These are phyloP conservation scores for Andrographis paniculata DNA, from an alignment of 305 asterid genomes.

Conservation along the genomic window DNA sequence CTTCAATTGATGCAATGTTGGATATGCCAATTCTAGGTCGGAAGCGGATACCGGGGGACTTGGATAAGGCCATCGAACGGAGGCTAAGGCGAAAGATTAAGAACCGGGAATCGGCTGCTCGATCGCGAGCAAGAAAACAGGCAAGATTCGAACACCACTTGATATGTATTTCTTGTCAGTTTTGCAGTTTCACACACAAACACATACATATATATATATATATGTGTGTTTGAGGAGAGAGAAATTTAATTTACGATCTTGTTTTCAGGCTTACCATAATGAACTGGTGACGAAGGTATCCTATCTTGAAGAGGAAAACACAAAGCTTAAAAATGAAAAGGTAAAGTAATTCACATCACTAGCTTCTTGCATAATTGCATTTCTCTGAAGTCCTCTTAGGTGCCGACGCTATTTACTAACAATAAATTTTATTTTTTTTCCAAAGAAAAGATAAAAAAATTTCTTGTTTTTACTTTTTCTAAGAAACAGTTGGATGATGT, in stretches of 20 bases:
- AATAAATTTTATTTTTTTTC: neutral
- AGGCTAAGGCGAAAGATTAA: conserved; percentile 81
- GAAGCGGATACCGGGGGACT: conserved; percentile 45
- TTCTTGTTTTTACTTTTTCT: too few species aligned
- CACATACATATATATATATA: neutral
- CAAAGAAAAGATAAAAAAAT: too few species aligned
- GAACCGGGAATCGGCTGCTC: conserved; percentile 93
- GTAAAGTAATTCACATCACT: conserved; percentile 23
- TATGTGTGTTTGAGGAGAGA: conserved; percentile 2
- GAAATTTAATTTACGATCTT: conserved; percentile 13
- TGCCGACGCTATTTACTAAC: neutral
- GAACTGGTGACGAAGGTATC: conserved; percentile 84
- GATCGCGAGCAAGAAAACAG: conserved; percentile 92
- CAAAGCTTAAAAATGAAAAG: conserved; percentile 70
- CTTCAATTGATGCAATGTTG: conserved; percentile 49
- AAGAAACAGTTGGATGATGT: too few species aligned
- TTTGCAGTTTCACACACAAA: neutral
- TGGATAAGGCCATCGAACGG: conserved; percentile 71
- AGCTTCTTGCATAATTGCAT: conserved; percentile 1
- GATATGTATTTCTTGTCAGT: conserved; percentile 2
- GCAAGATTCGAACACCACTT: conserved; percentile 25
- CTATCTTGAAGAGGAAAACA: conserved; percentile 62
- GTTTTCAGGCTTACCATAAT: conserved; percentile 73
- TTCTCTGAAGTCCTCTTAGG: neutral
- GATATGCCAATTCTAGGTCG: conserved; percentile 48